These are phyloP conservation scores for Terfezia boudieri DNA, from an alignment of 495 filamentous ascomycete genomes.

Conservation along the genomic window DNA sequence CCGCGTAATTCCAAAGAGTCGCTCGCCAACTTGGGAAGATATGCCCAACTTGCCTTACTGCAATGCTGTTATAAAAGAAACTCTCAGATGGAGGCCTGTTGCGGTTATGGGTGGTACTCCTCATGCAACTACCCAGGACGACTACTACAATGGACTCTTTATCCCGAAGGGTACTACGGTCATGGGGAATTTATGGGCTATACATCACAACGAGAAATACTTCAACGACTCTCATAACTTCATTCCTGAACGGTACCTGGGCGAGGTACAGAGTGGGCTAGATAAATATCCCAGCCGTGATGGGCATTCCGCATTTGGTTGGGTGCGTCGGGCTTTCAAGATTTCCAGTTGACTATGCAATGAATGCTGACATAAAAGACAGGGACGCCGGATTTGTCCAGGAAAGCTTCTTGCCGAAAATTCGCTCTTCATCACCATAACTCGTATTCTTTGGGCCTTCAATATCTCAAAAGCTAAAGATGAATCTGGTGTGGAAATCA, in stretches of 20 bases:
- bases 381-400: constrained; percentile 35
- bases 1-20: constrained; percentile 29
- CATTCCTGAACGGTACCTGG: constrained; percentile 29
- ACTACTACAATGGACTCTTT: constrained; percentile 32
- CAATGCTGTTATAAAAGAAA: constrained; percentile 31
- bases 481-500: constrained; percentile 11
- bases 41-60: constrained; percentile 30
- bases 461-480: constrained; percentile 21
- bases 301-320: constrained; percentile 29
- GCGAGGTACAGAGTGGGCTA: constrained; percentile 19
- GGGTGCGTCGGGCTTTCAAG: constrained; percentile 18
- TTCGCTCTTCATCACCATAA: constrained; percentile 32
- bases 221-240: constrained; percentile 43
- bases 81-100: constrained; percentile 37
- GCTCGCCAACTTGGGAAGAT: constrained; percentile 31
- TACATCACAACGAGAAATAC: constrained; percentile 33
- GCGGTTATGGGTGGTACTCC: constrained; percentile 38
- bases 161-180: constrained; percentile 34
- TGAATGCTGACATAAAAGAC: not conserved
- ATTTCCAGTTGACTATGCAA: not conserved
- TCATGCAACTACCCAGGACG: constrained; percentile 36
- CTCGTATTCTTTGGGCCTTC: constrained; percentile 34
- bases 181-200: constrained; percentile 41
- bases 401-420: constrained; percentile 38
- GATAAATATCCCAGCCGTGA: constrained; percentile 23